Base-by-base conservation (phyloP, 371 early-diverging fungal species). In the Mortierella sp. region DNA sequence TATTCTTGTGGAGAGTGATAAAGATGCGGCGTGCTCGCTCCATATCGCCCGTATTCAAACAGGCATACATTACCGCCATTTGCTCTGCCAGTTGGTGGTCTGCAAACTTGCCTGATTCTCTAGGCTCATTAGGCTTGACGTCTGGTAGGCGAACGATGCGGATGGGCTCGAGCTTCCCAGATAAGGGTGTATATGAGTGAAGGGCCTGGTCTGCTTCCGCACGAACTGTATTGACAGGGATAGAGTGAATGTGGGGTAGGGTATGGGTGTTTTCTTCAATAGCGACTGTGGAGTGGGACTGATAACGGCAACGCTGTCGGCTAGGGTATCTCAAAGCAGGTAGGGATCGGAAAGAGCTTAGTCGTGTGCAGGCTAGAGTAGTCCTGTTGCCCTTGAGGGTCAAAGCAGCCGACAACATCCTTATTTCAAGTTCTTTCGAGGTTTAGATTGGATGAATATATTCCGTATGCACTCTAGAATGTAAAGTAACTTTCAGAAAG, bases 11-110 rank as follows among this genome's bases (percentile, higher is more conserved):
- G 33, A 95, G 80, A 33, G 92, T 88, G n/a, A 83, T 70, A 83
- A 96, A 91, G 47, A 96, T 88, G 24, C 89, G 85, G 66, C 94
- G 92, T 22, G 97, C 98, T 8, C 95, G 88, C 47, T 88, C 90
- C 71, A 94, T 85, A 65, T 92, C 85, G 2, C 96, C 95, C 0
- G 92, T 87, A 43, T 88, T 77, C 50, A 98, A 80, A 67, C 94
- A 94, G 1, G 96, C 96, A 63, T 93, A 90, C 79, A 96, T 87
- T 15, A 91, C 57, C 5, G 93, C 89, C 65, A 94, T 61, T 87
- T 90, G 81, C 88, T 91, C 68, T 65, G 78, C 63, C 24, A 81
- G 55, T 19, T 81, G 81, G 57, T 75, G 69, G 6, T 81, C 81
- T 24, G 72, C 72, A 53, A 81, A 75, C 69, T 75, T 81, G 57